A percentile compares a stretch with the other conserved stretches of the same genome.
Evolutionary conservation across 23 red algal species (phyloP).

Genomic region (Gracilaria vermiculophylla): DNA sequence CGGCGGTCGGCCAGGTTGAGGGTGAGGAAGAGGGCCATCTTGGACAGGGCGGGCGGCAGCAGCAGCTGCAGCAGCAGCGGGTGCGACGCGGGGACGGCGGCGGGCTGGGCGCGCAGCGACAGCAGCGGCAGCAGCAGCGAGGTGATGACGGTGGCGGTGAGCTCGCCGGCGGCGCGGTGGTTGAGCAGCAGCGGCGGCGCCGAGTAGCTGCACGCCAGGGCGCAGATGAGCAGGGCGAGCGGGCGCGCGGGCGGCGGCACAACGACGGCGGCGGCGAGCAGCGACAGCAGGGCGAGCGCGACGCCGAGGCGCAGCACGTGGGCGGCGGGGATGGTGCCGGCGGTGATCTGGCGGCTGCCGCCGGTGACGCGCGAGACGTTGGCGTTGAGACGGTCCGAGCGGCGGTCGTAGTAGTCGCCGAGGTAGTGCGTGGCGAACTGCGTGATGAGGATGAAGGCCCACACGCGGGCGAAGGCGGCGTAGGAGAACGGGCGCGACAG

Average conservation of each 20-base stretch:
- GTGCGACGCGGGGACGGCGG: not conserved
- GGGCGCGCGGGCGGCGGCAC: slow-evolving; percentile 1
- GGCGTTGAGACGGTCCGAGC: slow-evolving; percentile 52
- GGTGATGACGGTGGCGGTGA: slow-evolving; percentile 64
- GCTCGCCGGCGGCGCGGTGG: slow-evolving; percentile 53
- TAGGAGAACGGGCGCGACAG: slow-evolving; percentile 3
- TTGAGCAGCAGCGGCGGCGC: slow-evolving; percentile 63
- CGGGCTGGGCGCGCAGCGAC: not conserved
- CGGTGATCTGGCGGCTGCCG: slow-evolving; percentile 36
- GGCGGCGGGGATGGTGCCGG: not conserved
- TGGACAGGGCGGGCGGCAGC: slow-evolving; percentile 43
- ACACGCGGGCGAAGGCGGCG: slow-evolving; percentile 10
- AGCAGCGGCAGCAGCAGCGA: slow-evolving; percentile 41
- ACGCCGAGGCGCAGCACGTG: not conserved
- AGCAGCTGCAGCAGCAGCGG: slow-evolving; percentile 30
- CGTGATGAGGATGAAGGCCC: slow-evolving; percentile 48
- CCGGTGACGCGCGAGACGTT: slow-evolving; percentile 53
- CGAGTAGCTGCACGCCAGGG: slow-evolving; percentile 40
- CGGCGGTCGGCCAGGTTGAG: slow-evolving; percentile 68
- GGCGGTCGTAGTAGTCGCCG: slow-evolving; percentile 63
- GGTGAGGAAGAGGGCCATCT: slow-evolving; percentile 59
- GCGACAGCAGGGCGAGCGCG: not conserved
- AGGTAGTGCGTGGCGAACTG: slow-evolving; percentile 66
- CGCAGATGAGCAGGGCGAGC: slow-evolving; percentile 29
- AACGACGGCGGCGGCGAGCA: not conserved